phyloP scores from a whole-genome alignment of 2,329 filamentous ascomycete species.

The Calonectria pseudoreteaudii region DNA sequence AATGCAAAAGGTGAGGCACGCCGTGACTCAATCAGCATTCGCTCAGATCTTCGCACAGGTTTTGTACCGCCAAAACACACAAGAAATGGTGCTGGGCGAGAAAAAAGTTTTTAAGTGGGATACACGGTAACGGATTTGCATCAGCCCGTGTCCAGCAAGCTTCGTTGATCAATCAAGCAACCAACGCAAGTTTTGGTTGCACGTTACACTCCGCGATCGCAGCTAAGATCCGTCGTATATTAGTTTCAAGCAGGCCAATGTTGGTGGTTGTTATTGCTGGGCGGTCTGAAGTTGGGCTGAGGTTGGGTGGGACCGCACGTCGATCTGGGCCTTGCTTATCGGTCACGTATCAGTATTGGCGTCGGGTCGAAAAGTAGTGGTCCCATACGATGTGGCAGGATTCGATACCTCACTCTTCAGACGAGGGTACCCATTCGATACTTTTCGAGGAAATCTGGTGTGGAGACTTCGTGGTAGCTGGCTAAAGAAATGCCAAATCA shows the following conservation, averaged over 20 bases:
- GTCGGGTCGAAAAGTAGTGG: background rate
- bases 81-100: background rate
- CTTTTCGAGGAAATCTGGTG: background rate
- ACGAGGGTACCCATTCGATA: background rate
- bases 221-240: background rate
- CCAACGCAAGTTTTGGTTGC: background rate
- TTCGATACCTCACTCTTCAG: background rate
- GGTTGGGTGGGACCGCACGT: slow-evolving; percentile 22
- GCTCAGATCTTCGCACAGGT: background rate
- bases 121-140: background rate
- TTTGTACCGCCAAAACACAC: background rate
- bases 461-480: background rate
- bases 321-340: slow-evolving; percentile 13
- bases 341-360: background rate
- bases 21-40: slow-evolving; percentile 2
- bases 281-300: slow-evolving; percentile 26
- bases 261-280: slow-evolving; percentile 17
- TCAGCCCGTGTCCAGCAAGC: background rate
- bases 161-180: background rate
- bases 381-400: background rate
- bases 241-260: background rate
- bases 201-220: background rate
- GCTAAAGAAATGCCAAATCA: background rate
- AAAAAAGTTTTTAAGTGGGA: background rate
- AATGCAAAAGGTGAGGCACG: background rate